These are phyloP conservation scores for Nemania bipapillata DNA, from an alignment of 2,329 filamentous ascomycete species.

Conservation along the genomic window DNA sequence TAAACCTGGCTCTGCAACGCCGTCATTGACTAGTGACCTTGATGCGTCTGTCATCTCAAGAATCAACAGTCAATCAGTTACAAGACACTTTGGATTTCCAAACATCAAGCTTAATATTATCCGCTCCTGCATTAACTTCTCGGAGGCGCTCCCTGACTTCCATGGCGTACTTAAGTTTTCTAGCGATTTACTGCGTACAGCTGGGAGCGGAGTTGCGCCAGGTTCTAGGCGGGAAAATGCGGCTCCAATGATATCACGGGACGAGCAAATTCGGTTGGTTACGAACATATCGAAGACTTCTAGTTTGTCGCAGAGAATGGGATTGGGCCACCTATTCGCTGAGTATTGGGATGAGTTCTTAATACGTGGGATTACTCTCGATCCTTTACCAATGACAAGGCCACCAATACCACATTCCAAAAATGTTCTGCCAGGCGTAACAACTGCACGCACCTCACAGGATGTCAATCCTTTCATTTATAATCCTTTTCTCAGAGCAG, in stretches of 20 bases:
- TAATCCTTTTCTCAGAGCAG: constrained; percentile 84
- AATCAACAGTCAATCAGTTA: constrained; percentile 68
- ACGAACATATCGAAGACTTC: constrained; percentile 89
- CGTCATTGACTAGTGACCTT: constrained; percentile 56
- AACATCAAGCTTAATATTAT: constrained; percentile 87
- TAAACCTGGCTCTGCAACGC: constrained; percentile 44
- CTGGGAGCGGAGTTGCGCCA: constrained; percentile 82
- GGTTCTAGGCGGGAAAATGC: constrained; percentile 74
- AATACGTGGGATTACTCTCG: constrained; percentile 78
- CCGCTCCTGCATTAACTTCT: constrained; percentile 90
- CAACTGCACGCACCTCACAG: constrained; percentile 64
- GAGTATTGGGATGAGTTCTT: constrained; percentile 99
- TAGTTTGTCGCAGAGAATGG: constrained; percentile 78
- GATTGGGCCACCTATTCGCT: constrained; percentile 74
- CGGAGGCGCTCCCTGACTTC: constrained; percentile 92
- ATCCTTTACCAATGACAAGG: constrained; percentile 68
- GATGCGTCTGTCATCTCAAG: constrained; percentile 65
- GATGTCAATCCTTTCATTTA: constrained; percentile 90
- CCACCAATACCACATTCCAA: constrained; percentile 74
- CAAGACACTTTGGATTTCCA: constrained; percentile 78
- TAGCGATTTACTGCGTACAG: constrained; percentile 81
- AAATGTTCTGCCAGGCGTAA: constrained; percentile 63
- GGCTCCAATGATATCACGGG: constrained; percentile 75
- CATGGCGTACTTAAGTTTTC: constrained; percentile 89
- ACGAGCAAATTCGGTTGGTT: constrained; percentile 86